A percentile compares a stretch with the other conserved stretches of the same genome.
Conservation (phyloP, 2,329 filamentous ascomycete genomes). For the Drechslera avenae region DNA sequence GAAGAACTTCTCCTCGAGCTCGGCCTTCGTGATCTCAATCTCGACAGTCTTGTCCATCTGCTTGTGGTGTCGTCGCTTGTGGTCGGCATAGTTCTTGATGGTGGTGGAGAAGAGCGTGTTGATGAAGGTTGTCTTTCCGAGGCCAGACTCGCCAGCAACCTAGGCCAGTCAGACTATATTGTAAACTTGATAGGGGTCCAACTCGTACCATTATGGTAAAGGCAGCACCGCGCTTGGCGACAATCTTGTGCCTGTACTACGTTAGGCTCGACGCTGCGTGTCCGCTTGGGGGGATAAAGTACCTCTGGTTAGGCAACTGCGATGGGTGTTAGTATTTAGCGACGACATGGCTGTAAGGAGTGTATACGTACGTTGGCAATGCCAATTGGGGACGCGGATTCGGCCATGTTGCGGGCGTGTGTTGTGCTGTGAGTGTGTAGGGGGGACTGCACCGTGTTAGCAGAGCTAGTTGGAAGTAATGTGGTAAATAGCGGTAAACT, state of each 20-base stretch:
- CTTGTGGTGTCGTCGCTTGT: conserved; percentile 99
- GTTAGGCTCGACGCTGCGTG: conserved; percentile 38
- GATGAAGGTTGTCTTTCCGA: conserved; percentile 99
- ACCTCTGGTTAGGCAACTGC: conserved; percentile 73
- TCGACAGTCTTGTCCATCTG: conserved; percentile 99
- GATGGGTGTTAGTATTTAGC: conserved; percentile 41
- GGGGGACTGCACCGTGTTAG: conserved; percentile 33
- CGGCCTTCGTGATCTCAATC: conserved; percentile 99
- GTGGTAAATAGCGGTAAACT: neutral
- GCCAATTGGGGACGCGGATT: conserved; percentile 70
- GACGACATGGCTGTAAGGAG: neutral
- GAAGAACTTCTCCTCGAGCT: conserved; percentile 99
- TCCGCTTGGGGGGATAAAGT: conserved; percentile 36
- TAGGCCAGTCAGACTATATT: conserved; percentile 50
- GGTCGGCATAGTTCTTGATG: conserved; percentile 99
- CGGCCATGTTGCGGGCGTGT: conserved; percentile 58
- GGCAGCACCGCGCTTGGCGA: conserved; percentile 85
- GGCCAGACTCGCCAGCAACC: conserved; percentile 97
- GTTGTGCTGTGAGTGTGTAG: conserved; percentile 24
- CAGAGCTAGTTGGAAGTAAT: neutral
- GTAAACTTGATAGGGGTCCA: neutral
- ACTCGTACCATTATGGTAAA: conserved; percentile 95
- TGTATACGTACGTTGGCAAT: conserved; percentile 69
- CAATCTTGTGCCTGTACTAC: conserved; percentile 67
- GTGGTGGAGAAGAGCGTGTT: conserved; percentile 99